Evolutionary conservation across 2,329 filamentous ascomycete species (phyloP).

Genomic region (Microcyclospora tardicrescens): DNA sequence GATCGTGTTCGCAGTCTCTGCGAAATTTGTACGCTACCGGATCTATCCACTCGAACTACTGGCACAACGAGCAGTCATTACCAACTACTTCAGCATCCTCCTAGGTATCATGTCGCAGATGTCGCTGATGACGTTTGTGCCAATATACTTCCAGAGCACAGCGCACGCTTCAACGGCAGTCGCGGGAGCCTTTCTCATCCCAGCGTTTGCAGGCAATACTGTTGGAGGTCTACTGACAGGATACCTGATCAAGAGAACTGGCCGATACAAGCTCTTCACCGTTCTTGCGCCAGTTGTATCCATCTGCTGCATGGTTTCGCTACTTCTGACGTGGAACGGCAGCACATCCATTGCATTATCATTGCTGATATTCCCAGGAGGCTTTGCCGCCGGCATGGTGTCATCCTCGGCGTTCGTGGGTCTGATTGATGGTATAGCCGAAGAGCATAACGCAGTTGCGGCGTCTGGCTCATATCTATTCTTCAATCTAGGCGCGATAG

Average conservation of each 20-base stretch:
- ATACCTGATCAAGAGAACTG: conserved; percentile 43
- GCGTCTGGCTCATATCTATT: conserved; percentile 36
- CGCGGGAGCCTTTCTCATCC: conserved; percentile 50
- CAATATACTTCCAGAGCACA: conserved; percentile 57
- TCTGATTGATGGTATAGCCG: conserved; percentile 34
- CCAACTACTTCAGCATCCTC: conserved; percentile 40
- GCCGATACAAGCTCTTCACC: conserved; percentile 45
- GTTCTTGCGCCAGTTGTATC: conserved; percentile 39
- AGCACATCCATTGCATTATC: conserved; percentile 43
- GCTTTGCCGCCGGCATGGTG: conserved; percentile 38
- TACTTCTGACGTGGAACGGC: conserved; percentile 47
- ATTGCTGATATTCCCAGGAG: conserved; percentile 47
- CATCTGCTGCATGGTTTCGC: conserved; percentile 38
- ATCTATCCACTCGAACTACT: conserved; percentile 47
- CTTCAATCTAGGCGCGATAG: conserved; percentile 30
- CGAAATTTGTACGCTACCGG: conserved; percentile 25
- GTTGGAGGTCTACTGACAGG: conserved; percentile 50
- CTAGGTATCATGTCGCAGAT: conserved; percentile 47
- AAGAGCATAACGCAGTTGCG: conserved; percentile 37
- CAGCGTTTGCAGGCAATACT: conserved; percentile 55
- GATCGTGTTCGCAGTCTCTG: conserved; percentile 12
- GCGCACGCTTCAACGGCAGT: conserved; percentile 43
- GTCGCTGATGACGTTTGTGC: conserved; percentile 51
- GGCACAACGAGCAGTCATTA: conserved; percentile 38
- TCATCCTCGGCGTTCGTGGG: conserved; percentile 37